Conservation (phyloP, 2,329 filamentous ascomycete species). For the Scedosporium dehoogii region DNA sequence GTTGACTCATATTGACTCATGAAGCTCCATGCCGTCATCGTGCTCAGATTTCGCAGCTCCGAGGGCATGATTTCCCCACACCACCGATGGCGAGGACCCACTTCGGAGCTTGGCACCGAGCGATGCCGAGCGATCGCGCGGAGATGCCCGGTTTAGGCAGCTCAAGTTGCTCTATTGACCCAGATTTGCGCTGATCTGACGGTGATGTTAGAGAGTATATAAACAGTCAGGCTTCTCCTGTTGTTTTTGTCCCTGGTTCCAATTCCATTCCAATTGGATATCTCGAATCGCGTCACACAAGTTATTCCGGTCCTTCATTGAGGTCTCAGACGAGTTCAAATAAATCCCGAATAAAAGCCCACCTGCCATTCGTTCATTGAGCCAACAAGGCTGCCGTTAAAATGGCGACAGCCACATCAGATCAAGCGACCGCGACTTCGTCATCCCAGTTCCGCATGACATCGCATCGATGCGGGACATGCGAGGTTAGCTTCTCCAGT, state of each 20-base stretch:
- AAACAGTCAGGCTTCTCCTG: too few species aligned
- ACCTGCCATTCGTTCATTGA: neutral
- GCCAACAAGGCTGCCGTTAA: neutral
- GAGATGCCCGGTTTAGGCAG: neutral
- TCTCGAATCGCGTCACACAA: too few species aligned
- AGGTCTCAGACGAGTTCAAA: too few species aligned
- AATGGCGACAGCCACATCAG: neutral
- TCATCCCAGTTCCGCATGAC: neutral
- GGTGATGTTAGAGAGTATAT: too few species aligned
- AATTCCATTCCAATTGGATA: too few species aligned
- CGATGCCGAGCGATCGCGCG: neutral
- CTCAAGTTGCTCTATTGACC: neutral
- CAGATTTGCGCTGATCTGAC: neutral
- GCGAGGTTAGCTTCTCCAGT: neutral
- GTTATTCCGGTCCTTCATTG: too few species aligned
- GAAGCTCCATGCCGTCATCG: too few species aligned
- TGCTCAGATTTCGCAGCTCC: neutral
- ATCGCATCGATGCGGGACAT: neutral
- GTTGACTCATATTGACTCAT: too few species aligned
- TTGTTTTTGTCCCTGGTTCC: too few species aligned
- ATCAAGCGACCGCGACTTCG: neutral
- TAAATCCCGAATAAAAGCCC: too few species aligned
- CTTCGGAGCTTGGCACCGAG: neutral
- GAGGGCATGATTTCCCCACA: neutral
- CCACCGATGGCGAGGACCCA: neutral